Conservation (phyloP, 1,284 basidiomycete genomes). For the Microbotryum intermedium region DNA sequence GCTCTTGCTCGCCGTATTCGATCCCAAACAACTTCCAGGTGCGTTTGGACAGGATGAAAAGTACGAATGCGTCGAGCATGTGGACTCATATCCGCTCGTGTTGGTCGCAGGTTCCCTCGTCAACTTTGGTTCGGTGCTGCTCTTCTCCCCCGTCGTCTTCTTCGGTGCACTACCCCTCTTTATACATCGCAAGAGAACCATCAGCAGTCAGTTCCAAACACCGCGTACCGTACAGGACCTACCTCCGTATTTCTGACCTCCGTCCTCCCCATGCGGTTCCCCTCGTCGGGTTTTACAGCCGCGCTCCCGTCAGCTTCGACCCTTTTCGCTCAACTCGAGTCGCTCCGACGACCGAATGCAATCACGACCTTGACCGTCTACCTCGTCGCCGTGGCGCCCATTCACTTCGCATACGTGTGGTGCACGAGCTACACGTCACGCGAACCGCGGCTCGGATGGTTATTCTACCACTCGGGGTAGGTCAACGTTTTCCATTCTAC, state of each 20-base stretch:
- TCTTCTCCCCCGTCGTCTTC: slow-evolving; percentile 22
- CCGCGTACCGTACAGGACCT: no score
- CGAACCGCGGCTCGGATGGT: slow-evolving; percentile 7
- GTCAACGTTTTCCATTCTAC: background rate
- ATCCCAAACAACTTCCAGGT: slow-evolving; percentile 17
- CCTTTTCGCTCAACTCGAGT: slow-evolving; percentile 8
- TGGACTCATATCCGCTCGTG: background rate
- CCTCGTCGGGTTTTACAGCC: slow-evolving; percentile 4
- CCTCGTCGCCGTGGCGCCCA: slow-evolving; percentile 1
- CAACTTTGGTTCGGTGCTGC: slow-evolving; percentile 16
- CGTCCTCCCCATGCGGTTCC: background rate
- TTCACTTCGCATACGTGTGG: slow-evolving; percentile 23
- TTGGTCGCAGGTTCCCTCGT: slow-evolving; percentile 7
- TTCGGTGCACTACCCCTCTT: slow-evolving; percentile 26
- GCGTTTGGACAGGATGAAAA: background rate
- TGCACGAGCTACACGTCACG: slow-evolving; percentile 14
- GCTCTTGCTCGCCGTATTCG: slow-evolving; percentile 13
- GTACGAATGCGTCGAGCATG: no score
- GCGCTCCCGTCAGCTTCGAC: slow-evolving; percentile 12
- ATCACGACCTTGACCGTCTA: slow-evolving; percentile 17
- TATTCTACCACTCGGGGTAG: slow-evolving; percentile 25
- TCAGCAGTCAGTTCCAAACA: slow-evolving; percentile 19
- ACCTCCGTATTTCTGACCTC: background rate
- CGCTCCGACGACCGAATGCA: slow-evolving; percentile 1
- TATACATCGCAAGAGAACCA: slow-evolving; percentile 27